Evolutionary conservation across 2,329 filamentous ascomycete species (phyloP).

Genomic region (Claviceps sp.): DNA sequence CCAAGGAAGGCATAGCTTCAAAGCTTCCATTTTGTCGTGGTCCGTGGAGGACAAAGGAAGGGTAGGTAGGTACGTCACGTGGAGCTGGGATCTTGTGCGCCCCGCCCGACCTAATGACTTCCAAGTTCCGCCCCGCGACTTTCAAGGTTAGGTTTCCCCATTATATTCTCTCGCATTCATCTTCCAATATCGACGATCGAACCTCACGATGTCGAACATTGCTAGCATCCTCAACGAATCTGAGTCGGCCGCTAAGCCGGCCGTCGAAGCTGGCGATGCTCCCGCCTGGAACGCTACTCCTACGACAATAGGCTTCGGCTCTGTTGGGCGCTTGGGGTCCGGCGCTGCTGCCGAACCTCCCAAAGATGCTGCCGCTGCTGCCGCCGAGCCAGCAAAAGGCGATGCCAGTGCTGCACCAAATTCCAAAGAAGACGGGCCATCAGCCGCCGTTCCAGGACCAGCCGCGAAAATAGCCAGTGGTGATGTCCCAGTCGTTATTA

Average conservation of each 20-base stretch:
- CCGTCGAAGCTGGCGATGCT: not conserved
- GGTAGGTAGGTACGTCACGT: not conserved
- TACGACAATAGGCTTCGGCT: not conserved
- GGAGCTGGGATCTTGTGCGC: not conserved
- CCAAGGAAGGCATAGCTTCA: too few species aligned
- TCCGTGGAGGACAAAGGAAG: not conserved
- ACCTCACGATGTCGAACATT: slow-evolving; percentile 5
- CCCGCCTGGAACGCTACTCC: not conserved
- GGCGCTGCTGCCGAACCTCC: slow-evolving; percentile 1
- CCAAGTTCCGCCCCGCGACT: too few species aligned
- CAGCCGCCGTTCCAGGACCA: slow-evolving; percentile 4
- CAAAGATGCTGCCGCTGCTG: not conserved
- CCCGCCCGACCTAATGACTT: not conserved
- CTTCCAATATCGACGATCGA: not conserved
- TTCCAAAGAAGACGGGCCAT: slow-evolving; percentile 6
- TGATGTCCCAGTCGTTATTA: slow-evolving; percentile 7
- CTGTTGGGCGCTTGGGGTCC: not conserved
- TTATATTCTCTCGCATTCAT: not conserved
- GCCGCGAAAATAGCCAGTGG: slow-evolving; percentile 4
- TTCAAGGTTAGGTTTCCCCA: not conserved
- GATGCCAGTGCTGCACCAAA: not conserved
- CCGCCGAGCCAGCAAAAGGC: not conserved
- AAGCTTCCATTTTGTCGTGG: too few species aligned
- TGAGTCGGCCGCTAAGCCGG: not conserved
- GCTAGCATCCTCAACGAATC: slow-evolving; percentile 6